Evolutionary conservation across 1,139 yeast genomes (phyloP), one percentile per base, ranked within the genome.

Genomic region (Suhomyces terraborum): DNA sequence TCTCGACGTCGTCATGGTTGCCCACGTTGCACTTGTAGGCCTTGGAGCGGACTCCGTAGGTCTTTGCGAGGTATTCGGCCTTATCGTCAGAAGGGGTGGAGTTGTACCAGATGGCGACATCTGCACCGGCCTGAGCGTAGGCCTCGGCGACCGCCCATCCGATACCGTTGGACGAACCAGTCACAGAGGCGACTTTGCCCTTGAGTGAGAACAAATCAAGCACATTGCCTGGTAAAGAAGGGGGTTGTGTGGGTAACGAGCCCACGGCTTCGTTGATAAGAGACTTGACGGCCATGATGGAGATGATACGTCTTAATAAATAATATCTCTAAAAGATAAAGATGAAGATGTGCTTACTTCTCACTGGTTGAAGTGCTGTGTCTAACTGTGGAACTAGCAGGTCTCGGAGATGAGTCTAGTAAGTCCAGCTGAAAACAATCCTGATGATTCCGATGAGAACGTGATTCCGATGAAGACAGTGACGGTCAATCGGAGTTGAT

Each of bases 71-170:
- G 36, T 67, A 71, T 46, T 69, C 71, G 14, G 88, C 91, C 56
- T 78, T 72, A 21, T 72, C 62, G 41, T 79, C 82, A 7, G 86
- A 75, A 23, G 86, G 80, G 49, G 79, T 77, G 30, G 81, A 71
- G 61, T 79, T 77, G 71, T 82, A 84, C 95, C 95, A 87, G 54
- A 88, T 75, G 48, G 91, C 93, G 33, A 88, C 84, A 51, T 86
- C 88, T 8, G 95, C 96, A 40, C 96, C 96, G 4, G 94, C 95
- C 66, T 87, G 94, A 38, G 94, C 91, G 56, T 72, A 87, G 0
- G 91, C 94, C 58, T 82, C 85, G 32, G 95, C 96, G 20, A 87
- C 88, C 5, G 87, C 88, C 50, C 67, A 75, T 9, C 96, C 96
- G 54, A 88, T 88, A 21, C 96, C 96, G 28, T 84, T 77, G 12